Conservation (phyloP, 805 yeast species). For the Allodekkera sacchari region DNA sequence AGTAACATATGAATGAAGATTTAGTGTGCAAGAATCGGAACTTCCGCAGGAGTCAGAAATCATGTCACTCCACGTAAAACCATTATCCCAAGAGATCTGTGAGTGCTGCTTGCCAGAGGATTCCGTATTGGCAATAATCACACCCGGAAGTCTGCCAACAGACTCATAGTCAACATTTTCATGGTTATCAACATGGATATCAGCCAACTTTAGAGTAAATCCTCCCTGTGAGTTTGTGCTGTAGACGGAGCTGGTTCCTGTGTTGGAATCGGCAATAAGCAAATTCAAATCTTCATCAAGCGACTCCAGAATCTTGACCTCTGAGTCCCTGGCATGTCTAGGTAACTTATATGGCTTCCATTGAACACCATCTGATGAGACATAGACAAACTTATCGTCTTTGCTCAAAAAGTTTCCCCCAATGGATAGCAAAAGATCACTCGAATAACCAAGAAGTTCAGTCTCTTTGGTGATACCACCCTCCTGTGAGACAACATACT, state of each 20-base stretch:
- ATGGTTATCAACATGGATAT: slow-evolving; percentile 16
- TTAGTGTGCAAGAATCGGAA: slow-evolving; percentile 14
- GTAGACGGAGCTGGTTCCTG: slow-evolving; percentile 3
- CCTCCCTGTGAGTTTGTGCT: slow-evolving; percentile 3
- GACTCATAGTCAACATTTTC: slow-evolving; percentile 39
- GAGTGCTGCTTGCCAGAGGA: slow-evolving; percentile 11
- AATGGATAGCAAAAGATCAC: slow-evolving; percentile 28
- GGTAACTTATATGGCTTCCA: slow-evolving; percentile 31
- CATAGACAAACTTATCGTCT: slow-evolving; percentile 18
- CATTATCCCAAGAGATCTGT: slow-evolving; percentile 11
- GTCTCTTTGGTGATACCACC: slow-evolving; percentile 26
- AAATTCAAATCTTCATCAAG: no score
- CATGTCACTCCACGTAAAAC: slow-evolving; percentile 8
- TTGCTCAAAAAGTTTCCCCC: slow-evolving; percentile 20
- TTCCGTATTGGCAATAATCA: slow-evolving; percentile 31
- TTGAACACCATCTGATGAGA: slow-evolving; percentile 24
- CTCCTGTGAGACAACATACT: slow-evolving; percentile 20
- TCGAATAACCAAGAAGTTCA: slow-evolving; percentile 26
- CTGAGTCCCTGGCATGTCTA: slow-evolving; percentile 2
- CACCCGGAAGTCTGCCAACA: slow-evolving; percentile 37
- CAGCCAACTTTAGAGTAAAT: slow-evolving; percentile 5
- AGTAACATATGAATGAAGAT: slow-evolving; percentile 28
- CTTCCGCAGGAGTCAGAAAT: slow-evolving; percentile 6
- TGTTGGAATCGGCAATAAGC: no score
- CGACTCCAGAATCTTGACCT: slow-evolving; percentile 8